Base-by-base conservation (phyloP, 345 rosid species). In the Camelina hispida region DNA sequence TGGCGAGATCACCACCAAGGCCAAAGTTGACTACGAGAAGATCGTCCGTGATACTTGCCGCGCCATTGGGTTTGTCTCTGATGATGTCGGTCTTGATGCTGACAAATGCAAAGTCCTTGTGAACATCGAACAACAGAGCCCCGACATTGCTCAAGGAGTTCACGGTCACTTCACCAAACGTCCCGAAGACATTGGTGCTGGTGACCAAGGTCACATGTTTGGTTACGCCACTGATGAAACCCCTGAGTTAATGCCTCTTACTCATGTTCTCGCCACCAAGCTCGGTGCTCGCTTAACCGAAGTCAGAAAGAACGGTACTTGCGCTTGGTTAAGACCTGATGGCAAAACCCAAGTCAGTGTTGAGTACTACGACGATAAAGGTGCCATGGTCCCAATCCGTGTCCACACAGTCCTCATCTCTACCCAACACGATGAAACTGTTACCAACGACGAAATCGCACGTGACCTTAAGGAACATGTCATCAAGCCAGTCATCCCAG, bases 91-190 rank as follows among this genome's bases (percentile, higher is more conserved):
- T 63, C 80, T 77, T 17, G 80, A 77, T 2, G 80, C 80, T 9
- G 80, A 77, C 12, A 70, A 76, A 0, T 76, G 80, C 71, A 76
- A 69, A 68, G 80, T 76, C 30, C 57, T 76, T 1, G 80, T 76
- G n/a, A 68, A 69, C 75, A 76, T 76, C 34, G 79, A 87, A 81
- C 84, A 87, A 79, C 91, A 87, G 80, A 86, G 89, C 76, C 93
- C 93, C 4, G 93, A 88, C 56, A 77, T 70, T 77, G 80, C 80
- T 0, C 80, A 77, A 50, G 80, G 80, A 14, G 80, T 77, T 64
- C 80, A 77, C 5, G 80, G 80, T 53, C 80, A 77, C 14, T 69
- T 77, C 60, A 77, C 80, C 10, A 77, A 77, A 20, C 76, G 80
- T 48, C 80, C 76, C 0, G 80, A 77, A 69, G 80, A 77, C 4